phyloP scores from a whole-genome alignment of 192 early-diverging fungal species.

The Globomyces pollinis-pini region DNA sequence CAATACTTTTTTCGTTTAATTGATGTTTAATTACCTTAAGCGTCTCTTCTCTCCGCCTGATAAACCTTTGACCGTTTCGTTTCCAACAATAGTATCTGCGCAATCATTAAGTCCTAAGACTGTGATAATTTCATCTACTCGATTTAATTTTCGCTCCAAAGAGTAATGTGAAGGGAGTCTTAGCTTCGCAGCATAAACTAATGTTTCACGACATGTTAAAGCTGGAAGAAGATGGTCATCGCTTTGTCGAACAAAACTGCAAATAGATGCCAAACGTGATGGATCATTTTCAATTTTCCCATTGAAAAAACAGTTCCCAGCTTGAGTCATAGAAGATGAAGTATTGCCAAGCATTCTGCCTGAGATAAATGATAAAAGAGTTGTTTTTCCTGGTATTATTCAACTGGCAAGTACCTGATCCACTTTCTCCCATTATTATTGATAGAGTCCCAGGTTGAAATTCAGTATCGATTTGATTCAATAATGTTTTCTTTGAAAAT shows the following conservation, averaged over 20 bases:
- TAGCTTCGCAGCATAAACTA: constrained; percentile 39
- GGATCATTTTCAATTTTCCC: neutral
- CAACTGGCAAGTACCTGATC: constrained; percentile 33
- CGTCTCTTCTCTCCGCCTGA: constrained; percentile 77
- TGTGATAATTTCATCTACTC: constrained; percentile 26
- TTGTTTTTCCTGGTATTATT: neutral
- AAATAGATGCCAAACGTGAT: constrained; percentile 22
- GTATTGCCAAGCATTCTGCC: no score
- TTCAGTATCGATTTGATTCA: constrained; percentile 17
- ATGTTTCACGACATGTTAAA: constrained; percentile 35
- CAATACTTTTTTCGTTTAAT: constrained; percentile 70
- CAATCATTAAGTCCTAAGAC: constrained; percentile 37
- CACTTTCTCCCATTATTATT: constrained; percentile 39
- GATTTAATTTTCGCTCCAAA: constrained; percentile 21
- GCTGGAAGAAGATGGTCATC: constrained; percentile 21
- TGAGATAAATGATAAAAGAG: neutral
- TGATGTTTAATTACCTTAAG: constrained; percentile 80
- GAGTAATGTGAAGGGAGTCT: constrained; percentile 41
- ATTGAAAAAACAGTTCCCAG: neutral
- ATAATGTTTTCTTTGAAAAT: constrained; percentile 13
- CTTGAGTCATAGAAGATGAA: no score
- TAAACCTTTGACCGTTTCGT: constrained; percentile 42
- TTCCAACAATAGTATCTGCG: constrained; percentile 29
- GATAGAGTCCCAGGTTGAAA: constrained; percentile 29
- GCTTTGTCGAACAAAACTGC: constrained; percentile 28